These are phyloP conservation scores for Pichia sp. DNA, from an alignment of 1,139 yeast species.

Conservation along the genomic window DNA sequence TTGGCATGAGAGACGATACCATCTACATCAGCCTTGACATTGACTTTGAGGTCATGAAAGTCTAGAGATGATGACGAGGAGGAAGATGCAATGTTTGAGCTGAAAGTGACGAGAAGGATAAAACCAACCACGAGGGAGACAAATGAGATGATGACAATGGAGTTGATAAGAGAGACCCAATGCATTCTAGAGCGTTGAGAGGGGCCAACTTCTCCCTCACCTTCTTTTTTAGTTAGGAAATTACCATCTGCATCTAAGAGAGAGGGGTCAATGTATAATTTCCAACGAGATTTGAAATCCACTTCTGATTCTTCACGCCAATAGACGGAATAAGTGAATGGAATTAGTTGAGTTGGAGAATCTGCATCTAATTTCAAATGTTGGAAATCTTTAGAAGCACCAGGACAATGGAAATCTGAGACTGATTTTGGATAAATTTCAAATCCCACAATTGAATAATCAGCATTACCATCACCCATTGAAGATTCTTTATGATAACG, in stretches of 20 bases:
- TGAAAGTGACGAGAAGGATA: constrained; percentile 44
- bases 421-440: constrained; percentile 88
- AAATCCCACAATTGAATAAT: constrained; percentile 72
- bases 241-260: constrained; percentile 10
- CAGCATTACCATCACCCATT: constrained; percentile 26
- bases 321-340: constrained; percentile 79
- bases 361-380: constrained; percentile 43
- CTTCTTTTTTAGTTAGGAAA: not conserved
- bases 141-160: constrained; percentile 52
- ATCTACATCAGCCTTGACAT: too few relatives aligned
- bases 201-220: too few relatives aligned
- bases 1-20: constrained; percentile 28
- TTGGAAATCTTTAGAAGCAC: constrained; percentile 50
- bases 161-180: constrained; percentile 65
- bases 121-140: constrained; percentile 59
- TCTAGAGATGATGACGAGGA: not conserved
- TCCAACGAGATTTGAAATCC: constrained; percentile 70
- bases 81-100: not conserved
- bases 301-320: constrained; percentile 79
- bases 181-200: constrained; percentile 55
- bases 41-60: too few relatives aligned
- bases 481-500: constrained; percentile 55
- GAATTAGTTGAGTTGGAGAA: constrained; percentile 39
- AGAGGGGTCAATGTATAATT: constrained; percentile 37
- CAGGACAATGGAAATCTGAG: constrained; percentile 60